These are phyloP conservation scores for Volvox carteri DNA, from an alignment of 163 green algal species.

Conservation along the genomic window DNA sequence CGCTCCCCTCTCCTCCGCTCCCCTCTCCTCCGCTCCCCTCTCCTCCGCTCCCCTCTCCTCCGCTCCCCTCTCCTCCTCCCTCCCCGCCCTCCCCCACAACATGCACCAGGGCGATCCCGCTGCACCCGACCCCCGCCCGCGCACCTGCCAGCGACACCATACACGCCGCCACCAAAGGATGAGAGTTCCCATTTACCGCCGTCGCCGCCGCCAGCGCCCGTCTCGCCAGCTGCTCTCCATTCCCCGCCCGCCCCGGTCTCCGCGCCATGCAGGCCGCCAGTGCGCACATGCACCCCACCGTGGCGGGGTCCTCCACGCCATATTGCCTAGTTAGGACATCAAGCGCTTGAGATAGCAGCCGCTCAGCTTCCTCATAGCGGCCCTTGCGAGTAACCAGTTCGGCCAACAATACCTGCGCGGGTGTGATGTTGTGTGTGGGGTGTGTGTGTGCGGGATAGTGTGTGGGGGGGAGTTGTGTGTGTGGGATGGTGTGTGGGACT, in stretches of 20 bases:
- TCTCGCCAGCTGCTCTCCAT: constrained; percentile 7
- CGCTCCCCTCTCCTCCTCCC: no score
- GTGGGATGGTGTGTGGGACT: no score
- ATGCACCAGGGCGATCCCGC: no score
- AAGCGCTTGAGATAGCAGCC: constrained; percentile 25
- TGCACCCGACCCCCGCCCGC: no score
- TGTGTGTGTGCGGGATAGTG: no score
- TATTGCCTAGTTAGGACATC: background rate
- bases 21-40: no score
- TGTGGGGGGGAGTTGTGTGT: no score
- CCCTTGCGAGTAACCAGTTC: constrained; percentile 37
- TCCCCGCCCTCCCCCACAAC: no score
- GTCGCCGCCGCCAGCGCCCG: constrained; percentile 10
- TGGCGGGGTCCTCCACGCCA: background rate
- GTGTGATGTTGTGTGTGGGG: no score
- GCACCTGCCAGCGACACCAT: constrained; percentile 39
- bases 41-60: no score
- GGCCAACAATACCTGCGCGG: constrained; percentile 25
- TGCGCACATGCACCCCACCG: constrained; percentile 19
- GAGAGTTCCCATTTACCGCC: background rate
- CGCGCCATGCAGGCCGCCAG: constrained; percentile 14
- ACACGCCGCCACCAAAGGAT: constrained; percentile 15
- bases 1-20: no score
- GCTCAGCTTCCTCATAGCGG: constrained; percentile 43
- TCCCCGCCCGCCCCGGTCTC: background rate